Evolutionary conservation across 805 yeast genomes (phyloP).

Genomic region (Ogataea henricii): DNA sequence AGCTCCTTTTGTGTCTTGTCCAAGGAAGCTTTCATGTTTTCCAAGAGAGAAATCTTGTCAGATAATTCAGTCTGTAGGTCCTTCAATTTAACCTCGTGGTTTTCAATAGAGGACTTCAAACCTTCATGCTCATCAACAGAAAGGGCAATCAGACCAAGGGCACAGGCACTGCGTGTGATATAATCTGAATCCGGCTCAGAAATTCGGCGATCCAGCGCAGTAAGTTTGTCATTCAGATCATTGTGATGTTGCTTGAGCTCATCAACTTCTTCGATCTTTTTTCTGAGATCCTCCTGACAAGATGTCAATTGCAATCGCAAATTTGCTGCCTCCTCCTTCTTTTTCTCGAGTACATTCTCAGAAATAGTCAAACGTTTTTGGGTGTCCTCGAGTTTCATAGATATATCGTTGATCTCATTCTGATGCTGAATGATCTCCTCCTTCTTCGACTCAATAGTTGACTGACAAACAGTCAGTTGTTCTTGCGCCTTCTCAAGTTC

Average conservation of each 20-base stretch:
- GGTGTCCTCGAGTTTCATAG: not conserved
- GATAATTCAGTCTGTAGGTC: not conserved
- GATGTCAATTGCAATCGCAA: not conserved
- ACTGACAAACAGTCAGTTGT: not conserved
- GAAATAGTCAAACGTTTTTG: not conserved
- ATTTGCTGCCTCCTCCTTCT: not conserved
- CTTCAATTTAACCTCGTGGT: not conserved
- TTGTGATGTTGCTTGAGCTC: not conserved
- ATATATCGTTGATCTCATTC: not conserved
- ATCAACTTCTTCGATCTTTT: constrained; percentile 1
- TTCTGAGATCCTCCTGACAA: not conserved
- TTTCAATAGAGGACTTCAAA: not conserved
- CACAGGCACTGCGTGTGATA: constrained; percentile 31
- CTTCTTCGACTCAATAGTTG: not conserved
- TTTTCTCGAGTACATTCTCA: not conserved
- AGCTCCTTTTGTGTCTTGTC: not conserved
- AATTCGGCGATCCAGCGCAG: constrained; percentile 12
- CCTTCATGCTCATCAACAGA: constrained; percentile 2
- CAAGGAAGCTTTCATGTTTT: not conserved
- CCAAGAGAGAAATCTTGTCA: not conserved
- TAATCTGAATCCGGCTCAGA: constrained; percentile 36
- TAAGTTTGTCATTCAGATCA: constrained; percentile 10
- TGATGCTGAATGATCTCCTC: not conserved
- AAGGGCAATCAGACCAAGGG: constrained; percentile 28
- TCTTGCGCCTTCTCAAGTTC: not conserved